Conservation (phyloP, 2,329 filamentous ascomycete genomes). For the Pseudocercospora ulei region DNA sequence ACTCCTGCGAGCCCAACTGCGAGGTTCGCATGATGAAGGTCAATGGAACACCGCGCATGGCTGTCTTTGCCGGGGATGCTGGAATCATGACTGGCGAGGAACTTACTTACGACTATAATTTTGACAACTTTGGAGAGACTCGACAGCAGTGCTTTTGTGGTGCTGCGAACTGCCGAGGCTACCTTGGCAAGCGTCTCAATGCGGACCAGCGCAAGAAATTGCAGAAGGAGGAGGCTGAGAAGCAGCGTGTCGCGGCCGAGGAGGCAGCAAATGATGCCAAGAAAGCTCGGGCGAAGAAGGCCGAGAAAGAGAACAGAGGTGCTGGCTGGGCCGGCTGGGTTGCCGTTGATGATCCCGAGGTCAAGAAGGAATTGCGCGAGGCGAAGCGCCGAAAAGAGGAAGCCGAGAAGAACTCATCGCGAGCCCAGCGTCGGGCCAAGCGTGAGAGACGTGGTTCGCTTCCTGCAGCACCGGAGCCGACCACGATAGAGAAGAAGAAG, state of each 20-base stretch:
- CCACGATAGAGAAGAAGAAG: constrained; percentile 16
- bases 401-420: constrained; percentile 25
- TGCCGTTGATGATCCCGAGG: constrained; percentile 28
- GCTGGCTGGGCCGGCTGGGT: constrained; percentile 31
- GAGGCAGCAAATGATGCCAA: constrained; percentile 26
- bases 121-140: constrained; percentile 42
- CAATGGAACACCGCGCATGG: constrained; percentile 86
- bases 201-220: constrained; percentile 29
- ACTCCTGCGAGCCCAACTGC: constrained; percentile 93
- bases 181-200: constrained; percentile 39
- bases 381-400: constrained; percentile 29
- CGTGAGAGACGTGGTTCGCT: constrained; percentile 11
- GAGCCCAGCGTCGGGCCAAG: constrained; percentile 27
- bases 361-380: constrained; percentile 25
- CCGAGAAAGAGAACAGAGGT: constrained; percentile 24
- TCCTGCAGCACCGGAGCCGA: constrained; percentile 1
- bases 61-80: constrained; percentile 79
- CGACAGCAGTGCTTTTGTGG: constrained; percentile 54
- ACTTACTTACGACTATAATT: constrained; percentile 85
- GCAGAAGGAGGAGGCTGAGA: constrained; percentile 26
- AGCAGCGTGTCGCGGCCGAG: constrained; percentile 24
- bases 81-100: constrained; percentile 93
- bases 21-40: constrained; percentile 80
- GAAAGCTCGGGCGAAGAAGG: constrained; percentile 29
- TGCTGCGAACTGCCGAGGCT: constrained; percentile 51